A percentile compares a stretch with the other conserved stretches of the same genome.
phyloP scores from a whole-genome alignment of 108 stramenopile genomes.

The Poteriospumella lacustris region DNA sequence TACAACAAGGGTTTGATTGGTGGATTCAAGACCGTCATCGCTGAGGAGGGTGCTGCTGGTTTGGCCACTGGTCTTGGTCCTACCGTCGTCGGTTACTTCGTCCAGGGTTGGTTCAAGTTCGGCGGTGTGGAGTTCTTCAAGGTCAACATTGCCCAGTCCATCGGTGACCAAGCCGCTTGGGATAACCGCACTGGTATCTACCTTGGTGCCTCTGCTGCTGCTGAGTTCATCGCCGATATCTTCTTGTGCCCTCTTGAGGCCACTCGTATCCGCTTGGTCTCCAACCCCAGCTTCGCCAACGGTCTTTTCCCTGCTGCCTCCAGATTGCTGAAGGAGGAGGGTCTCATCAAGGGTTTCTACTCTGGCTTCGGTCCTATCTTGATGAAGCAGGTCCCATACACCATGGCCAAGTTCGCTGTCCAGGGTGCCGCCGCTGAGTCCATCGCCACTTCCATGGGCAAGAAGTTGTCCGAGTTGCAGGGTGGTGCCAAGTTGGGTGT shows the following conservation, averaged over 20 bases:
- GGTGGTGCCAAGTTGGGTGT: conserved; percentile 65
- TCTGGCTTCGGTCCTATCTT: conserved; percentile 88
- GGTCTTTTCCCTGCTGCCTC: conserved; percentile 76
- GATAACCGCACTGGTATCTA: conserved; percentile 86
- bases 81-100: conserved; percentile 89
- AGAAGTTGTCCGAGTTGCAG: conserved; percentile 52
- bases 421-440: conserved; percentile 85
- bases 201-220: conserved; percentile 78
- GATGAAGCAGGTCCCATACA: conserved; percentile 98
- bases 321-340: conserved; percentile 70
- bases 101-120: conserved; percentile 97
- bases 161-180: conserved; percentile 89
- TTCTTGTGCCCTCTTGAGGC: conserved; percentile 97
- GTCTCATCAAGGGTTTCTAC: conserved; percentile 82
- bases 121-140: conserved; percentile 98
- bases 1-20: conserved; percentile 88
- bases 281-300: conserved; percentile 79
- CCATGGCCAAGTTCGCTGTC: conserved; percentile 97
- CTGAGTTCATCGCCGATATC: conserved; percentile 92
- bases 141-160: conserved; percentile 67
- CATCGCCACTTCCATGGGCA: conserved; percentile 75
- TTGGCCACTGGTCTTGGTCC: conserved; percentile 93
- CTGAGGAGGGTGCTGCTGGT: conserved; percentile 85
- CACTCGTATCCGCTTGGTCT: conserved; percentile 91
- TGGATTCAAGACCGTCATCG: conserved; percentile 70